These are phyloP conservation scores for Myriangium duriaei DNA, from an alignment of 2,329 filamentous ascomycete species.

Conservation along the genomic window DNA sequence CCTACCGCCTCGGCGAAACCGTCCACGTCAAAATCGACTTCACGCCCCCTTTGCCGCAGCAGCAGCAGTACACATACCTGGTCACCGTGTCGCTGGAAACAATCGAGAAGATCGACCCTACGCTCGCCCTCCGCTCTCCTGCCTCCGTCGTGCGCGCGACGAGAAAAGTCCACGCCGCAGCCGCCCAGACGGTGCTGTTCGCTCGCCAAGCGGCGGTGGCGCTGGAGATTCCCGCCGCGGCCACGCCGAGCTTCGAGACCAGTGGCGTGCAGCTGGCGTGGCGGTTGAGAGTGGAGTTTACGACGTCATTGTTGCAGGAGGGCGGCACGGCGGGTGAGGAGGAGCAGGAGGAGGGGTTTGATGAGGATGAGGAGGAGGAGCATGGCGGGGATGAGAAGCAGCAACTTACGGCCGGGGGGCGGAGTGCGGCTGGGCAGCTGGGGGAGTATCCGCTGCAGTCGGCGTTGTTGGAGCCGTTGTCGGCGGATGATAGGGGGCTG, in stretches of 20 bases:
- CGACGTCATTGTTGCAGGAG: constrained; percentile 2
- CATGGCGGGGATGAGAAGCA: too few species aligned
- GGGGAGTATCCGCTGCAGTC: not conserved
- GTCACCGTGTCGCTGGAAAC: constrained; percentile 78
- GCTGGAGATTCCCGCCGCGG: constrained; percentile 68
- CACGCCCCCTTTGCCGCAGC: constrained; percentile 25
- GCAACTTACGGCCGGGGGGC: constrained; percentile 50
- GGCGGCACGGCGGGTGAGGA: constrained; percentile 45
- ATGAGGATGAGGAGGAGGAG: constrained; percentile 9
- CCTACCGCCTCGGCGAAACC: constrained; percentile 79
- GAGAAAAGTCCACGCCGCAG: constrained; percentile 63
- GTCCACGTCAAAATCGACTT: constrained; percentile 81
- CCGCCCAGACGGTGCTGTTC: constrained; percentile 73
- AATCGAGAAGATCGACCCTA: constrained; percentile 66
- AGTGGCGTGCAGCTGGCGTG: constrained; percentile 78
- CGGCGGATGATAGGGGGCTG: constrained; percentile 23
- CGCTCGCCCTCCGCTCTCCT: constrained; percentile 70
- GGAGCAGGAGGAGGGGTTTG: constrained; percentile 38
- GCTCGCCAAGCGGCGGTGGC: constrained; percentile 67
- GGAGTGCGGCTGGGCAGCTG: constrained; percentile 56
- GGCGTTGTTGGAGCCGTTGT: constrained; percentile 23
- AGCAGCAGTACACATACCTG: constrained; percentile 60
- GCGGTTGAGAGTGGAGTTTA: constrained; percentile 80
- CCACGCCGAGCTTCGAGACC: constrained; percentile 85
- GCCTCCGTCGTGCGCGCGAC: constrained; percentile 81